Evolutionary conservation across 768 basidiomycete genomes (phyloP), one percentile per base, ranked within the genome.

Genomic region (Leucocoprinus leucothites): DNA sequence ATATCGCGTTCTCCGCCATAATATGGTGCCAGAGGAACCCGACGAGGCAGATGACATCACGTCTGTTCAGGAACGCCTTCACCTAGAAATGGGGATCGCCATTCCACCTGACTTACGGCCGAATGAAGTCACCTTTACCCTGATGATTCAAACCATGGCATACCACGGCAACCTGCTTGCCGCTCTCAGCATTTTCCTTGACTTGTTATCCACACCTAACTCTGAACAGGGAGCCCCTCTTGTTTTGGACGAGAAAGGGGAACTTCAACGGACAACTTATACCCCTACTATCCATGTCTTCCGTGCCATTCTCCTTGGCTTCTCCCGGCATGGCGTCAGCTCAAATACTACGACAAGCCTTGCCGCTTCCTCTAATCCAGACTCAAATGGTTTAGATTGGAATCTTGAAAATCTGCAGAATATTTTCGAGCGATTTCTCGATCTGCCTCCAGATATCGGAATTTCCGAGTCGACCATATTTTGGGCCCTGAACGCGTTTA

Each of bases 301-400:
- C 66, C 82, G 89, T 19, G 81, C 81, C 16, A 65, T 94, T 38
- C 92, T 94, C 63, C 76, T 87, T 16, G 91, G 89, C 1, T 94
- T 91, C 65, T 72, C 75, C 6, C 80, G 79, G 9, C 83, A 89
- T 60, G 88, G 80, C 36, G 59, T 69, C 31, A 62, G 66, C 6
- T 63, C 67, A 31, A 38, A 51, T 25, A 35, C 14, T 51, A 9
- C 41, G 53, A 36, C 26, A 50, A 38, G 9, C 53, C n/a, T 53
- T 25, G 55, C 42, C 19, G 40, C 34, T 22, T 44, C 51, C 25
- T 51, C 53, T 40, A 43, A 57, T 4, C 43, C 25, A 9, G 49
- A 57, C 48, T 51, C 40, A 18, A 41, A 61, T 31, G 53, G 62
- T 11, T 68, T 64, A n/a, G 59, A 64, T 22, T 94, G 89, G 90